Evolutionary conservation across 2,329 filamentous ascomycete genomes (phyloP), one percentile per base, ranked within the genome.

Genomic region (Phaeosphaeria sp.): DNA sequence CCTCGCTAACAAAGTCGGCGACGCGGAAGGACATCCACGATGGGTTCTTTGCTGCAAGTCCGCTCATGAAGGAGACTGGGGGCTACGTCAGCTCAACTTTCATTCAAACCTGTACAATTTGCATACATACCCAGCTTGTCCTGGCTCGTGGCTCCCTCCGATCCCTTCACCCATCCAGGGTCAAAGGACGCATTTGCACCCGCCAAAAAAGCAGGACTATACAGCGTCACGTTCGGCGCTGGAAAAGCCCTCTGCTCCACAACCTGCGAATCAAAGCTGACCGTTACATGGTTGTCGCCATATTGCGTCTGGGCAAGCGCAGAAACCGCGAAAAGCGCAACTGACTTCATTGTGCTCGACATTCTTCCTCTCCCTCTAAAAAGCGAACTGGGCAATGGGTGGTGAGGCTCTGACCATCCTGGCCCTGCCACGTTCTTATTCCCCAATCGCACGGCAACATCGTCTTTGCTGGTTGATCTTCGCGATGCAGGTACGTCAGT

Each of bases 181-280:
- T 65, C 64, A 7, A 76, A 68, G 5, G 66, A 67, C 2, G 69
- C 65, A 48, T 70, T 69, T 13, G 27, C 47, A 1, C 11, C 15
- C 3, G 67, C 44, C 20, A 66, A 44, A 21, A 77, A 76, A 0
- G 72, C 73, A 46, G 75, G 75, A 36, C 72, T 73, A 36, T 67
- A 56, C 7, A 76, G 60, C 13, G 68, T 70, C 3, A 65, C 63
- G 54, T 72, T 71, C 2, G 73, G 73, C 49, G 64, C 65, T 13
- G 70, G 73, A 27, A 78, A 78, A 2, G 71, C 71, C 10, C 53
- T 63, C n/a, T 71, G 72, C 54, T 77, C 72, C n/a, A 73, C 64
- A 15, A 72, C 54, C 25, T 72, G 63, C 59, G 68, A 64, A 56
- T 77, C 72, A n/a, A 63, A 57, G 11, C 63, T 62, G 3, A 72